A percentile compares a stretch with the other conserved stretches of the same genome.
These are phyloP conservation scores for Gossypium schwendimanii DNA, from an alignment of 441 rosid genomes.

Conservation along the genomic window DNA sequence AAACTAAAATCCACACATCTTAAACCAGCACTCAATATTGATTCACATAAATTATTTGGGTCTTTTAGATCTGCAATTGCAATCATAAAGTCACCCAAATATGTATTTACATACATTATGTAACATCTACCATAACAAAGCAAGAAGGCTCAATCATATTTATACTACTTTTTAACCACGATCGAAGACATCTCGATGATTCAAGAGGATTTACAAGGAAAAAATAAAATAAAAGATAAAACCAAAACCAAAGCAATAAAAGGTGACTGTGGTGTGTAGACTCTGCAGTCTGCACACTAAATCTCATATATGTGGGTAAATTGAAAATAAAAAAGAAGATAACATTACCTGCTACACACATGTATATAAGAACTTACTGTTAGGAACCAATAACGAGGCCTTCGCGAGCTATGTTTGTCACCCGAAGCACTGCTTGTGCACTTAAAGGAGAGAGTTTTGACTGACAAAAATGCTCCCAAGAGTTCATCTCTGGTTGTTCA, in stretches of 20 bases:
- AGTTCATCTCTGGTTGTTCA: conserved; percentile 36
- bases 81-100: background rate
- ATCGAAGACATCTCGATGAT: conserved; percentile 18
- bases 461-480: conserved; percentile 76
- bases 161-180: background rate
- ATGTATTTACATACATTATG: background rate
- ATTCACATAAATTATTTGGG: background rate
- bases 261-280: conserved; percentile 5
- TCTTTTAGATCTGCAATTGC: background rate
- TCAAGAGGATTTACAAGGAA: conserved; percentile 21
- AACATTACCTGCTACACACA: conserved; percentile 20
- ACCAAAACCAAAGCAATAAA: conserved; percentile 11
- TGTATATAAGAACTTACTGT: conserved; percentile 13
- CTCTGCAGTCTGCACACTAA: conserved; percentile 20
- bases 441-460: conserved; percentile 71
- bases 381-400: conserved; percentile 48
- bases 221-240: background rate
- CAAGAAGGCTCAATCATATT: background rate
- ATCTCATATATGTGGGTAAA: conserved; percentile 16
- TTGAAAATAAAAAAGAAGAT: background rate
- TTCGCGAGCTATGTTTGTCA: conserved; percentile 55
- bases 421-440: conserved; percentile 82
- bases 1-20: conserved; percentile 3
- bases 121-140: background rate
- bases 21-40: background rate